A percentile compares a stretch with the other conserved stretches of the same genome.
These are phyloP conservation scores for Fremontodendron californicum DNA, from an alignment of 345 rosid species.

Conservation along the genomic window DNA sequence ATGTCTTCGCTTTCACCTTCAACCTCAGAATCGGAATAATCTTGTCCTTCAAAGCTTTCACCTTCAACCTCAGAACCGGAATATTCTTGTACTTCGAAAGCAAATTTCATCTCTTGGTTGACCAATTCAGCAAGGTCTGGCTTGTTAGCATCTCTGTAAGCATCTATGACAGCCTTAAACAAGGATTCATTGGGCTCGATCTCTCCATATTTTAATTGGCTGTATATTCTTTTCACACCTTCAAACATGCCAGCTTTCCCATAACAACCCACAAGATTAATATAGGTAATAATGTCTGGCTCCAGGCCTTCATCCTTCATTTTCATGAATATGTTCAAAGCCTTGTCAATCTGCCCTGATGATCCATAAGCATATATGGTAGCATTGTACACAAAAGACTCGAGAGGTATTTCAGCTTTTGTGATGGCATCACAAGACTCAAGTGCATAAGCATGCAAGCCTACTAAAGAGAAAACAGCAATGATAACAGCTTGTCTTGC, in stretches of 20 bases:
- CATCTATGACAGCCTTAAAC: constrained; percentile 61
- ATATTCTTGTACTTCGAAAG: constrained; percentile 32
- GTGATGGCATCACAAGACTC: constrained; percentile 43
- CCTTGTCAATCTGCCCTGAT: constrained; percentile 59
- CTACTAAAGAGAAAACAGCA: constrained; percentile 61
- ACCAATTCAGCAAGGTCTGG: constrained; percentile 64
- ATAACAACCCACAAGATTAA: constrained; percentile 60
- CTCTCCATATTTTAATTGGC: constrained; percentile 50
- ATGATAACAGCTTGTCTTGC: constrained; percentile 59
- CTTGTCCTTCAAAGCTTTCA: constrained; percentile 28
- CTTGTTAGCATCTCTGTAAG: constrained; percentile 55
- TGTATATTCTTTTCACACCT: constrained; percentile 72
- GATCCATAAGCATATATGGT: constrained; percentile 59
- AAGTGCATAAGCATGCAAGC: constrained; percentile 56
- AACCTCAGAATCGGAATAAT: constrained; percentile 24
- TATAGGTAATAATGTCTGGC: constrained; percentile 69
- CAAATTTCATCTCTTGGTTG: constrained; percentile 58
- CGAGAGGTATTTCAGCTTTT: constrained; percentile 37
- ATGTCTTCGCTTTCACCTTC: constrained; percentile 15
- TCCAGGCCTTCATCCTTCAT: constrained; percentile 74
- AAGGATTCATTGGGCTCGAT: constrained; percentile 52
- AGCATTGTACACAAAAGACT: constrained; percentile 62
- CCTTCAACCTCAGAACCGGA: constrained; percentile 25
- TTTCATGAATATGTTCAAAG: constrained; percentile 63
- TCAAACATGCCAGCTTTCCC: constrained; percentile 84